Evolutionary conservation across 257 asterid genomes (phyloP).

Genomic region (Penstemon newberryi): DNA sequence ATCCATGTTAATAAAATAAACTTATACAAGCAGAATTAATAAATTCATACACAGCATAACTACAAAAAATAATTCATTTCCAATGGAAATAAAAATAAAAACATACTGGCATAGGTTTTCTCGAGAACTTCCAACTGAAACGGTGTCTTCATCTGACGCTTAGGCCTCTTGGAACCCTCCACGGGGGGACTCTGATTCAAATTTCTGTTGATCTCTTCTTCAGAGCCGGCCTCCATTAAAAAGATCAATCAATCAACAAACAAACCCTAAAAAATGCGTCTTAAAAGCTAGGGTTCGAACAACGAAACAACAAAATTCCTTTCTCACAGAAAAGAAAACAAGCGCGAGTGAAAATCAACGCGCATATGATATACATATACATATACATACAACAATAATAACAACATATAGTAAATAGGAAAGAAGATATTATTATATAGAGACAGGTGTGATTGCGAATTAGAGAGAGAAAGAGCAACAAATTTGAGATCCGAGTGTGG

Average conservation of each 20-base stretch:
- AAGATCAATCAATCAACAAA: slow-evolving; percentile 52
- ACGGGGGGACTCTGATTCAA: slow-evolving; percentile 52
- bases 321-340: too few relatives aligned
- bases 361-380: too few relatives aligned
- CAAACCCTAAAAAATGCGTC: slow-evolving; percentile 49
- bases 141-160: slow-evolving; percentile 99
- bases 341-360: too few relatives aligned
- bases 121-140: slow-evolving; percentile 90
- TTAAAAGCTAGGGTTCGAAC: neutral
- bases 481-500: too few relatives aligned
- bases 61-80: slow-evolving; percentile 22
- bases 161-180: slow-evolving; percentile 79
- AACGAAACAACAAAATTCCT: too few relatives aligned
- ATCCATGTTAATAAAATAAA: neutral
- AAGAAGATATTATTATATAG: too few relatives aligned
- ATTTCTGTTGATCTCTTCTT: slow-evolving; percentile 60
- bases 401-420: too few relatives aligned
- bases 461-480: too few relatives aligned
- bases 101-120: slow-evolving; percentile 75
- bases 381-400: too few relatives aligned
- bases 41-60: slow-evolving; percentile 19
- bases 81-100: neutral
- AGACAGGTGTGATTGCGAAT: too few relatives aligned
- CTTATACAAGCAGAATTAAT: slow-evolving; percentile 9
- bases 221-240: slow-evolving; percentile 78